Base-by-base conservation (phyloP, 768 basidiomycete species). In the Lanmaoa rubissima region DNA sequence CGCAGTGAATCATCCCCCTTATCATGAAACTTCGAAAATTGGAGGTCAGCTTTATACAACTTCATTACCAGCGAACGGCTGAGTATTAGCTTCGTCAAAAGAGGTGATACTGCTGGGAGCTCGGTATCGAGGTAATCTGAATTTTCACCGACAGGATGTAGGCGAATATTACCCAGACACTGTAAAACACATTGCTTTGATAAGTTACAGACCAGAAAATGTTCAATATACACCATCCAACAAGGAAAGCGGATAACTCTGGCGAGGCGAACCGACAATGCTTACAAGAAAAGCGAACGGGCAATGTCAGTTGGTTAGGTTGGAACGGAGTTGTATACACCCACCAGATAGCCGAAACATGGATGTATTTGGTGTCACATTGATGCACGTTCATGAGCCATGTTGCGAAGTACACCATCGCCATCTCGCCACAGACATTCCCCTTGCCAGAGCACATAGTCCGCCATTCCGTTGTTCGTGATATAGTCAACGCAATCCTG, bases 391-490 rank as follows among this genome's bases (percentile, higher is more conserved):
- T 75, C 59, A 36, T 61, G 61, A 55, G 45, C 48, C 55, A 64
- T 57, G 46, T 28, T 48, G 45, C 57, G 62, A 46, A 74, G 57
- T 21, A 88, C 74, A 19, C 73, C 75, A 61, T 91, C 91, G 5
- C 93, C 94, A 56, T 87, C 79, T 17, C 86, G 83, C 49, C 95
- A 80, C 39, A 95, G 79, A 68, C 94, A 96, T 11, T 90, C 86
- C 11, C 94, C 94, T 28, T 89, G 87, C 67, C 82, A 84, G 48
- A 95, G 80, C n/a, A 90, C 88, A 56, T 79, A 79, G 65, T 85
- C 84, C 35, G 76, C 73, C 61, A 93, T 71, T 5, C 77, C 81
- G 49, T 87, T 84, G 55, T 84, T 80, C 40, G 82, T 78, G 68
- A 94, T 84, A 63, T 81, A 94, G 16, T 76, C 65, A 16, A 77